phyloP scores from a whole-genome alignment of 2,329 filamentous ascomycete genomes.

The Aspergillus pseudotamarii region DNA sequence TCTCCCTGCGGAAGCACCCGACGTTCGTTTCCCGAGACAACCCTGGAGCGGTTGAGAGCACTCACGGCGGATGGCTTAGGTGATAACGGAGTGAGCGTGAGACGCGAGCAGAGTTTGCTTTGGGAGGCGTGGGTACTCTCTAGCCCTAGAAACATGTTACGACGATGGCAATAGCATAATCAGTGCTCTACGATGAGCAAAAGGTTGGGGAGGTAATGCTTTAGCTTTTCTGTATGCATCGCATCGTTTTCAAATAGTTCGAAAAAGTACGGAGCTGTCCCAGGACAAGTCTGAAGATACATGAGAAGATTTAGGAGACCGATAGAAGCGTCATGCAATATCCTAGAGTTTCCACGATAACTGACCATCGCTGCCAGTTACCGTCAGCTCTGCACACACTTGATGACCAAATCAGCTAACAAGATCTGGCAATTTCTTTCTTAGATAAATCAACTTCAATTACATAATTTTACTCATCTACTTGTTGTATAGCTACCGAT shows the following conservation, averaged over 20 bases:
- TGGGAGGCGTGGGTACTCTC: constrained; percentile 46
- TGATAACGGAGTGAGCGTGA: constrained; percentile 39
- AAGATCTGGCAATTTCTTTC: not conserved
- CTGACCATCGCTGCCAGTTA: too few species aligned
- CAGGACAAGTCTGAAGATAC: not conserved
- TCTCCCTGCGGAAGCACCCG: constrained; percentile 8
- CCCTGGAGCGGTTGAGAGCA: constrained; percentile 28
- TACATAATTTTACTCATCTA: not conserved
- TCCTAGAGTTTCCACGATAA: not conserved
- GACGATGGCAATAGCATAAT: constrained; percentile 7
- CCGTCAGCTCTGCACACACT: not conserved
- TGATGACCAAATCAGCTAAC: not conserved
- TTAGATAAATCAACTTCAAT: not conserved
- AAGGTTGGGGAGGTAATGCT: not conserved
- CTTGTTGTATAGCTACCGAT: not conserved
- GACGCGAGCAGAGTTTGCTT: constrained; percentile 33
- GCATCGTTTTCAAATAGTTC: not conserved
- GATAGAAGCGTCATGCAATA: not conserved
- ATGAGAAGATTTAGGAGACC: not conserved
- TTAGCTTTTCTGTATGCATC: not conserved
- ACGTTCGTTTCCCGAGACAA: constrained; percentile 14
- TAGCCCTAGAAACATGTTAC: constrained; percentile 18
- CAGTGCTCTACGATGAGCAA: not conserved
- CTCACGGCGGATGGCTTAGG: constrained; percentile 38
- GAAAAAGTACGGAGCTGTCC: not conserved